Conservation (phyloP, 306 rosid genomes). For the Cercis canadensis region DNA sequence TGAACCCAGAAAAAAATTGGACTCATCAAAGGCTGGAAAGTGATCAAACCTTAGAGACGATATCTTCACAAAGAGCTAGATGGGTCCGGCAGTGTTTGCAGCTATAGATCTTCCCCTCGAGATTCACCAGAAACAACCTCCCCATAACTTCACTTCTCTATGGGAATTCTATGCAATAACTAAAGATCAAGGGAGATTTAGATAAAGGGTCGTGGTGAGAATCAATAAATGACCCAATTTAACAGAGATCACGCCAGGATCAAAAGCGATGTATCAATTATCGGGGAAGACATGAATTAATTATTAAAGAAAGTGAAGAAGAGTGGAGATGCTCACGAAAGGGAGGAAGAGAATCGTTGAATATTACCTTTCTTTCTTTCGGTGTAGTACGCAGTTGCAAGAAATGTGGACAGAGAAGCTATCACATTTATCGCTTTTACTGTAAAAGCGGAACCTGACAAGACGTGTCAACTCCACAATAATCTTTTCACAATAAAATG, state of each 20-base stretch:
- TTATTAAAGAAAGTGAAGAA: not conserved
- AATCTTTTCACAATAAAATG: too few species aligned
- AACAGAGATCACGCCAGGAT: constrained; percentile 35
- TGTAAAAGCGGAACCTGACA: constrained; percentile 51
- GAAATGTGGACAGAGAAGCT: constrained; percentile 66
- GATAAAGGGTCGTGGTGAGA: constrained; percentile 38
- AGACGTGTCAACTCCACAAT: too few species aligned
- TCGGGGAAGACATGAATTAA: not conserved
- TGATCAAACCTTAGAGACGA: constrained; percentile 69
- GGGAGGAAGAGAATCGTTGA: constrained; percentile 37
- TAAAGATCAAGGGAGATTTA: constrained; percentile 22
- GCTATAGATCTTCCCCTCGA: constrained; percentile 82
- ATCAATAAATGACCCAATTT: constrained; percentile 31
- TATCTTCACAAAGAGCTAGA: constrained; percentile 70
- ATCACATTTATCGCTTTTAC: constrained; percentile 41
- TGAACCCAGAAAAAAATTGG: constrained; percentile 9
- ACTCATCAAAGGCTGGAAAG: constrained; percentile 23
- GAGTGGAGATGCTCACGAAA: constrained; percentile 10
- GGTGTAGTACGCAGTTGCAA: constrained; percentile 48
- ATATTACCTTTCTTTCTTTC: constrained; percentile 46
- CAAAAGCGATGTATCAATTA: constrained; percentile 27
- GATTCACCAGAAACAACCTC: constrained; percentile 71
- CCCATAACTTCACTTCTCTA: constrained; percentile 56
- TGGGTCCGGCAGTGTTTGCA: constrained; percentile 86
- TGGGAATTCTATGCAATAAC: constrained; percentile 21